Evolutionary conservation across 495 filamentous ascomycete species (phyloP), one percentile per base, ranked within the genome.

Genomic region (Sabuloglossum arenarium): DNA sequence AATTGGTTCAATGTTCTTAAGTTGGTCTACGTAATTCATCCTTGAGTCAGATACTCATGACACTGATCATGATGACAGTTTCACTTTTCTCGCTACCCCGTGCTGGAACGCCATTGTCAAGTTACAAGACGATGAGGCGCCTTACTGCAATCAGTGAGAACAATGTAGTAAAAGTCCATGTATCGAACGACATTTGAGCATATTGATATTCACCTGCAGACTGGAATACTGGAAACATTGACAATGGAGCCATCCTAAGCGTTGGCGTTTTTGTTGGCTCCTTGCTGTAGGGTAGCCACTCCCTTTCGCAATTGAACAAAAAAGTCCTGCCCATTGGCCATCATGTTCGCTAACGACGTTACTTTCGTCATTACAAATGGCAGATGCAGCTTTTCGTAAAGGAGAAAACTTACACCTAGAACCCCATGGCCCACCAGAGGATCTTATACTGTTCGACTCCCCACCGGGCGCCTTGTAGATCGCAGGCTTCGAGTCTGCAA

Each of bases 321-420:
- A 61, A 77, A 76, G 47, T 77, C 74, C 62, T 73, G 75, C 10
- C 73, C 73, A 56, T 69, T 76, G 8, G 68, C 71, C 75, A 76
- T 77, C 5, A 65, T 67, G 55, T 75, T 75, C 27, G 73, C 75
- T 77, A 34, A 56, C 58, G 25, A 47, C 19, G 16, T 14, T 58
- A 16, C 56, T 30, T 21, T 16, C 31, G 25, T 21, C 10, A 6
- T 59, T 6, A 19, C 57, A 57, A 34, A 28, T 0, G 11, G 46
- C 8, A 24, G 9, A 32, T 24, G 14, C 56, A 60, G 51, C 19
- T 28, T 12, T 11, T 16, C 11, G 21, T n/a, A 45, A 23, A n/a
- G 28, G 24, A 30, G 16, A 24, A 1, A 43, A 63, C 67, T 55
- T 69, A 76, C 74, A 60, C 59, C 75, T 76, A 16, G 71, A 66